These are phyloP conservation scores for Inosperma sp. DNA, from an alignment of 768 basidiomycete species.

Conservation along the genomic window DNA sequence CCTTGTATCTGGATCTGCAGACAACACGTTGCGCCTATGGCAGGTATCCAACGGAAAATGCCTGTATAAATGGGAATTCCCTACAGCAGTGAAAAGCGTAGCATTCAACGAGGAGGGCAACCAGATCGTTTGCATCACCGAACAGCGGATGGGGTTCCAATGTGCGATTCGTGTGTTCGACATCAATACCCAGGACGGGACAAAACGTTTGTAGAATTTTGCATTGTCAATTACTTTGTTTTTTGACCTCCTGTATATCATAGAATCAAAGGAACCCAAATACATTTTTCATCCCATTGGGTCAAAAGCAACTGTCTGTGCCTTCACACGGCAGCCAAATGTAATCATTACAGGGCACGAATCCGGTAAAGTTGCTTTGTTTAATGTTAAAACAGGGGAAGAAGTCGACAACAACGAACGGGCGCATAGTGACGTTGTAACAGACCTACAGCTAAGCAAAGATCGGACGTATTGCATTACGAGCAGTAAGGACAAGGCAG, in stretches of 20 bases:
- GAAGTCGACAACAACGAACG: slow-evolving; percentile 81
- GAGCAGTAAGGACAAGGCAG: slow-evolving; percentile 94
- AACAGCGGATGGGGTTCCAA: slow-evolving; percentile 92
- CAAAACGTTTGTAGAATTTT: slow-evolving; percentile 56
- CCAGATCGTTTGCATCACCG: slow-evolving; percentile 88
- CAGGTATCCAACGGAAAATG: slow-evolving; percentile 85
- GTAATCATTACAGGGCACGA: slow-evolving; percentile 93
- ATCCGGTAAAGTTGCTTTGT: slow-evolving; percentile 90
- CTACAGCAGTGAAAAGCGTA: slow-evolving; percentile 95
- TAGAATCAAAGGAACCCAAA: slow-evolving; percentile 73
- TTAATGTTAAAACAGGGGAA: slow-evolving; percentile 83
- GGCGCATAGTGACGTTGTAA: slow-evolving; percentile 82
- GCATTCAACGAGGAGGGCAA: slow-evolving; percentile 84
- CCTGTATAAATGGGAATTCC: slow-evolving; percentile 95
- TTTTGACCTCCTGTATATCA: background rate
- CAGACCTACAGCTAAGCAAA: slow-evolving; percentile 85
- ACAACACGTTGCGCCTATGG: slow-evolving; percentile 92
- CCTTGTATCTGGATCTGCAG: slow-evolving; percentile 88
- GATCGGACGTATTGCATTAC: slow-evolving; percentile 96
- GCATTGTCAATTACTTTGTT: background rate
- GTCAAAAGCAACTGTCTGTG: slow-evolving; percentile 95
- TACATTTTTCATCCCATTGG: slow-evolving; percentile 85
- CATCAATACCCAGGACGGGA: slow-evolving; percentile 80
- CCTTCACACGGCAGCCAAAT: slow-evolving; percentile 75
- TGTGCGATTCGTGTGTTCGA: slow-evolving; percentile 88